phyloP scores from a whole-genome alignment of 1,284 basidiomycete species.

The Ganoderma lucidum region DNA sequence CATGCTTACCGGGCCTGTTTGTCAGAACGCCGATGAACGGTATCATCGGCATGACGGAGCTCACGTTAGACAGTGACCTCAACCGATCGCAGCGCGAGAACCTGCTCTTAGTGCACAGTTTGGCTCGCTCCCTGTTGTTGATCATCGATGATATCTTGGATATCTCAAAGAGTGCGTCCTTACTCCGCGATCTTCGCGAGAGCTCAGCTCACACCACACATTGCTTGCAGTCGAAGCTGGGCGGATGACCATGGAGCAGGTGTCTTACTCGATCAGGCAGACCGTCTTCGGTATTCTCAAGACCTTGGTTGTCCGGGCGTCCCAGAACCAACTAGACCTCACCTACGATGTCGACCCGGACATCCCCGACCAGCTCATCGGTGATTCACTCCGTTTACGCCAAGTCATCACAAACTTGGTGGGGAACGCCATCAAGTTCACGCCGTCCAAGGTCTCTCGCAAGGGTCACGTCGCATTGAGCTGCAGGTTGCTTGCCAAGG shows the following conservation, averaged over 20 bases:
- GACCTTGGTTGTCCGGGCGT: constrained; percentile 97
- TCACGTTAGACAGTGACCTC: constrained; percentile 94
- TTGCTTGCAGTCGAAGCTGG: constrained; percentile 88
- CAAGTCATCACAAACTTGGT: constrained; percentile 97
- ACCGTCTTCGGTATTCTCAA: constrained; percentile 98
- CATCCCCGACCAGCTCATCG: constrained; percentile 97
- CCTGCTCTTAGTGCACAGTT: constrained; percentile 93
- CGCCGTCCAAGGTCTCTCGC: constrained; percentile 76
- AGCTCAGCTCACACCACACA: constrained; percentile 21
- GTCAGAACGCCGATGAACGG: constrained; percentile 96
- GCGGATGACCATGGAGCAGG: constrained; percentile 99
- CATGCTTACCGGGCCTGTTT: constrained; percentile 1
- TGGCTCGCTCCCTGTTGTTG: constrained; percentile 92
- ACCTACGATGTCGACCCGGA: constrained; percentile 97
- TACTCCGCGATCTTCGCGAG: constrained; percentile 5
- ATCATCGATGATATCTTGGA: constrained; percentile 99
- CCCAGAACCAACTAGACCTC: constrained; percentile 96
- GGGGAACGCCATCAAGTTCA: constrained; percentile 97
- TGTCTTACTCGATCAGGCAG: constrained; percentile 96
- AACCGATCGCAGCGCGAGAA: constrained; percentile 94
- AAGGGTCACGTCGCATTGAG: constrained; percentile 94
- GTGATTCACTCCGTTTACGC: constrained; percentile 92
- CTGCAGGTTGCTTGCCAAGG: constrained; percentile 79
- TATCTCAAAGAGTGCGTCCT: constrained; percentile 91
- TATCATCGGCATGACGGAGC: constrained; percentile 99